A percentile compares a stretch with the other conserved stretches of the same genome.
Evolutionary conservation across 441 rosid species (phyloP).

Genomic region (Euphorbia corollata): DNA sequence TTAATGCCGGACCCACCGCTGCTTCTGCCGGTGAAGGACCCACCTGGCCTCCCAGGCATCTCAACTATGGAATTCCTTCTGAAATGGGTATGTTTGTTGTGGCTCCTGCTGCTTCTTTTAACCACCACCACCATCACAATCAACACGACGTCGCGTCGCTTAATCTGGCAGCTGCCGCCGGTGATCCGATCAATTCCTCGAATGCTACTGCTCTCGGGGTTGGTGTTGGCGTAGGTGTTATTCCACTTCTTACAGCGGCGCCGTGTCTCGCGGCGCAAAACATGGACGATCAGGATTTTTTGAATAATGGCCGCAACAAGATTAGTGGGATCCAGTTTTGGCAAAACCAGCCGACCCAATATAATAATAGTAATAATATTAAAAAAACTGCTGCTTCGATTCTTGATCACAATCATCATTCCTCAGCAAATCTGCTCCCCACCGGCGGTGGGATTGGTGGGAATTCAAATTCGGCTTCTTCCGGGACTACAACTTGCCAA

Average conservation of each 20-base stretch:
- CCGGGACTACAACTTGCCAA: conserved; percentile 58
- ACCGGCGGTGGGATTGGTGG: conserved; percentile 28
- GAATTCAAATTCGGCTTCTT: conserved; percentile 28
- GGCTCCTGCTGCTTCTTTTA: conserved; percentile 53
- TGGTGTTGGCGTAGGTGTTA: conserved; percentile 64
- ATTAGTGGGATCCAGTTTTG: conserved; percentile 51
- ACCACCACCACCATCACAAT: conserved; percentile 38
- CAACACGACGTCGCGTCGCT: conserved; percentile 31
- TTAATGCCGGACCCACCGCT: conserved; percentile 64
- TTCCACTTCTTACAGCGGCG: conserved; percentile 58
- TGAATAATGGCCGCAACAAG: conserved; percentile 33
- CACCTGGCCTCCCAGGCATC: conserved; percentile 26
- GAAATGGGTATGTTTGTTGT: conserved; percentile 89
- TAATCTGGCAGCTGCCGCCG: conserved; percentile 24
- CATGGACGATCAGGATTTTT: conserved; percentile 45
- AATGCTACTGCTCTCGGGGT: conserved; percentile 52
- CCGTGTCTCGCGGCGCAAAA: conserved; percentile 40
- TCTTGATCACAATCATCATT: conserved; percentile 34
- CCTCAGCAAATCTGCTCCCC: conserved; percentile 27
- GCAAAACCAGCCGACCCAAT: conserved; percentile 46
- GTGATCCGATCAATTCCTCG: conserved; percentile 35
- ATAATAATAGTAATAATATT: not conserved
- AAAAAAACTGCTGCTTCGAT: conserved; percentile 18
- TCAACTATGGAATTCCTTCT: conserved; percentile 44
- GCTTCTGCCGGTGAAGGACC: conserved; percentile 28